phyloP scores from a whole-genome alignment of 2,329 filamentous ascomycete species.

The Arthrinium puccinioides region DNA sequence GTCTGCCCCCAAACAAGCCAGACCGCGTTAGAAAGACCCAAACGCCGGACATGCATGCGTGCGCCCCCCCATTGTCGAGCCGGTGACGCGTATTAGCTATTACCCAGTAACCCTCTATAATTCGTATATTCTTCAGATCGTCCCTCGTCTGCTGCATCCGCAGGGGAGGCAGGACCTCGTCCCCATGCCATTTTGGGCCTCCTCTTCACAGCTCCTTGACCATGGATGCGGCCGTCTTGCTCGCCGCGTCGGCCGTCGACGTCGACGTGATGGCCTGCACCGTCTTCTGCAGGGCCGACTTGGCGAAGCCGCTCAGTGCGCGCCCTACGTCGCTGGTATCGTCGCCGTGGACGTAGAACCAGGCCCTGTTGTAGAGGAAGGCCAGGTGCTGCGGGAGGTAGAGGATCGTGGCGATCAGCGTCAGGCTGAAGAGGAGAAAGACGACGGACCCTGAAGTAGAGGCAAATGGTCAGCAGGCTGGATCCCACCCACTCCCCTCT shows the following conservation, averaged over 20 bases:
- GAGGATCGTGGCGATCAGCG: conserved; percentile 77
- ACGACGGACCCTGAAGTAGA: conserved; percentile 84
- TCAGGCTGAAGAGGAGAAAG: conserved; percentile 82
- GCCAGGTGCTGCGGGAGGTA: conserved; percentile 91
- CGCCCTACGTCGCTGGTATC: conserved; percentile 30
- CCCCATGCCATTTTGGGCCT: too few species aligned
- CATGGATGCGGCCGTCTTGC: conserved; percentile 17
- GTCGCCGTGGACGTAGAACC: conserved; percentile 93
- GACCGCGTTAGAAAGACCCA: too few species aligned
- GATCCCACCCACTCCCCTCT: too few species aligned
- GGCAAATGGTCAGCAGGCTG: too few species aligned
- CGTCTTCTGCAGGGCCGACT: conserved; percentile 28
- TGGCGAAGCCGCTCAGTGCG: conserved; percentile 10
- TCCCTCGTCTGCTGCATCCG: too few species aligned
- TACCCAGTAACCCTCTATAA: too few species aligned
- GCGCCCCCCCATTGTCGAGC: too few species aligned
- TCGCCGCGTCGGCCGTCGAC: conserved; percentile 18
- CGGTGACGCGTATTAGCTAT: too few species aligned
- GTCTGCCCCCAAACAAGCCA: too few species aligned
- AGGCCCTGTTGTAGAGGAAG: conserved; percentile 75
- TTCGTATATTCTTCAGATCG: too few species aligned
- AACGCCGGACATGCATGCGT: too few species aligned
- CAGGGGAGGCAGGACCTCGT: too few species aligned
- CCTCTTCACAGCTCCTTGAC: conserved; percentile 28
- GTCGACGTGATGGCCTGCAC: conserved; percentile 8